Conservation (phyloP, 2,329 filamentous ascomycete genomes). For the Gremmenia infestans region DNA sequence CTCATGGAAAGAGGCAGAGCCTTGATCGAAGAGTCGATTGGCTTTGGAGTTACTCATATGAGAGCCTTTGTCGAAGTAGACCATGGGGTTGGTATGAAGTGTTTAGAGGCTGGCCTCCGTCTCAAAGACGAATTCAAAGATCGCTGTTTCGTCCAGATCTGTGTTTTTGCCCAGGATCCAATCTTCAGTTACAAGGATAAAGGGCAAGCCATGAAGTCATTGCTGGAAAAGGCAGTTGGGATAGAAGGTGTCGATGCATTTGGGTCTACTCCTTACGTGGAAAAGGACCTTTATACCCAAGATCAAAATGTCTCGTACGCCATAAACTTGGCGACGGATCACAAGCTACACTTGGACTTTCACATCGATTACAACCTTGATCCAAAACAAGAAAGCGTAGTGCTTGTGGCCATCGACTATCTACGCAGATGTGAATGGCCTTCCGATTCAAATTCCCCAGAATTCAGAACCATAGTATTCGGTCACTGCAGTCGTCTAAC, state of each 20-base stretch:
- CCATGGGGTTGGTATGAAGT: constrained; percentile 51
- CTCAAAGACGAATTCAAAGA: constrained; percentile 51
- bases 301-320: constrained; percentile 60
- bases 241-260: constrained; percentile 50
- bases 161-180: constrained; percentile 66
- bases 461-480: constrained; percentile 48
- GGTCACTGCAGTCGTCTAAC: constrained; percentile 67
- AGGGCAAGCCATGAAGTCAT: constrained; percentile 44
- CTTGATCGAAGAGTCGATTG: constrained; percentile 60
- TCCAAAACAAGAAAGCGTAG: constrained; percentile 40
- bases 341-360: constrained; percentile 58
- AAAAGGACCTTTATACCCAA: constrained; percentile 40
- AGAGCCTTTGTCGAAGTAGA: constrained; percentile 70
- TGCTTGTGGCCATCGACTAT: constrained; percentile 49
- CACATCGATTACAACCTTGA: constrained; percentile 69
- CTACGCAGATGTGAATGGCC: constrained; percentile 49
- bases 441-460: constrained; percentile 14
- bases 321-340: constrained; percentile 45
- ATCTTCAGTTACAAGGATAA: constrained; percentile 52
- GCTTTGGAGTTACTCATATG: constrained; percentile 62
- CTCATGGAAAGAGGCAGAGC: constrained; percentile 60
- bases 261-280: constrained; percentile 68
- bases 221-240: constrained; percentile 44
- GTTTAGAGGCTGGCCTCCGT: constrained; percentile 50
- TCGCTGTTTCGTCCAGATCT: constrained; percentile 59